These are phyloP conservation scores for Sicyos edulis DNA, from an alignment of 306 rosid genomes.

Conservation along the genomic window DNA sequence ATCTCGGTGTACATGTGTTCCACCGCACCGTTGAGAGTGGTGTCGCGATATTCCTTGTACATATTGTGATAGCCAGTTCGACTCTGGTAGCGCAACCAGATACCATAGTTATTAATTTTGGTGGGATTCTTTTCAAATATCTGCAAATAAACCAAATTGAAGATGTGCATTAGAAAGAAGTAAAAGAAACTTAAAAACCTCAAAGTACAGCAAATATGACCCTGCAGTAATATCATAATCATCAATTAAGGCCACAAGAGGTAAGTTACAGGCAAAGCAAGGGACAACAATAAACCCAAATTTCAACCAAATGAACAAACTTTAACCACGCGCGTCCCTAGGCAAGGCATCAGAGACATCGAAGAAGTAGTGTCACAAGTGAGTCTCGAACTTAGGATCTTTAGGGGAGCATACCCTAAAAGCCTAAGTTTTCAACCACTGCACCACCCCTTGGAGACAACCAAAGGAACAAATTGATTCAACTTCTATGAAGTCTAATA, in stretches of 20 bases:
- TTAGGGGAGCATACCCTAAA: too few species aligned
- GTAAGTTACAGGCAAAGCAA: too few species aligned
- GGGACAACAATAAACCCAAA: too few species aligned
- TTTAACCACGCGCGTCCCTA: too few species aligned
- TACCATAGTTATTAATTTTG: constrained; percentile 71
- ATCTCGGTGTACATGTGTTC: constrained; percentile 75
- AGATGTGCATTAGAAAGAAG: neutral
- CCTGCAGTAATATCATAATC: neutral
- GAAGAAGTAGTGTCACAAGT: too few species aligned
- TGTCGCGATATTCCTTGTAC: constrained; percentile 91
- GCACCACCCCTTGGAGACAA: too few species aligned
- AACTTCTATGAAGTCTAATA: neutral
- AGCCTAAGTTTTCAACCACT: too few species aligned
- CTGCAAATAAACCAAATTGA: constrained; percentile 28
- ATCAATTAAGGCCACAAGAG: neutral
- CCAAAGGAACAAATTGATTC: neutral
- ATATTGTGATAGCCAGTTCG: constrained; percentile 87
- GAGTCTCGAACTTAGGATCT: too few species aligned
- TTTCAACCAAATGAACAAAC: neutral
- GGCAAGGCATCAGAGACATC: too few species aligned
- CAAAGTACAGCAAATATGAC: neutral
- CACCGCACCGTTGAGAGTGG: constrained; percentile 78
- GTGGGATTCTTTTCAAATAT: constrained; percentile 91
- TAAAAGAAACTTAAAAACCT: too few species aligned
- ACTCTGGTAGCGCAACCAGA: constrained; percentile 85